Conservation (phyloP, 495 filamentous ascomycete species). For the Penicillium alfredii region DNA sequence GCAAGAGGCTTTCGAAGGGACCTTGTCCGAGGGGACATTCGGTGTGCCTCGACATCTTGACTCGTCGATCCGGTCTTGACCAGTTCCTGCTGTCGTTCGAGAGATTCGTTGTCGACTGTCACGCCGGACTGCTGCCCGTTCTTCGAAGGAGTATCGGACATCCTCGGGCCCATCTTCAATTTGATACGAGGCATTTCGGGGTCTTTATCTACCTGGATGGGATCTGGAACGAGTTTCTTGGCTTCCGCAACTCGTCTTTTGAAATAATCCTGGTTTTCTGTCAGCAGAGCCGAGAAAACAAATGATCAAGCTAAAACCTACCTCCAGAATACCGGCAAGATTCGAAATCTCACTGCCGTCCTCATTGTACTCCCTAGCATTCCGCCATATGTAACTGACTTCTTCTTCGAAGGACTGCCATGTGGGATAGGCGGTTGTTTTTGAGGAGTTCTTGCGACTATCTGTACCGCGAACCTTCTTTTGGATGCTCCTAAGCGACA, state of each 20-base stretch:
- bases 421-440: conserved; percentile 63
- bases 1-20: conserved; percentile 13
- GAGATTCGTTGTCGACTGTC: conserved; percentile 45
- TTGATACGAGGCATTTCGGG: conserved; percentile 46
- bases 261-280: conserved; percentile 51
- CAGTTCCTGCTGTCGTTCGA: conserved; percentile 42
- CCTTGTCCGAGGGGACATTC: conserved; percentile 16
- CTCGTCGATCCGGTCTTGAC: conserved; percentile 42
- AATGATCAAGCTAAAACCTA: conserved; percentile 26
- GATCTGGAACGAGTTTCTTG: conserved; percentile 56
- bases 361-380: conserved; percentile 84
- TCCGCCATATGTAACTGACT: conserved; percentile 72
- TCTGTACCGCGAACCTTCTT: conserved; percentile 64
- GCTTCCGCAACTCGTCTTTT: conserved; percentile 59
- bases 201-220: conserved; percentile 56
- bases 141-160: conserved; percentile 35
- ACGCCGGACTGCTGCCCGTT: conserved; percentile 33
- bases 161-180: conserved; percentile 57
- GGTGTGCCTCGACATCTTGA: conserved; percentile 22
- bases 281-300: conserved; percentile 19
- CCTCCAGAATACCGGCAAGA: conserved; percentile 70
- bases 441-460: conserved; percentile 56
- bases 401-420: conserved; percentile 79
- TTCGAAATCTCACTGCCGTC: conserved; percentile 73
- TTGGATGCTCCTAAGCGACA: conserved; percentile 64